phyloP scores from a whole-genome alignment of 176 grass and related monocot species.

The Rhipidocladum racemiflorum region DNA sequence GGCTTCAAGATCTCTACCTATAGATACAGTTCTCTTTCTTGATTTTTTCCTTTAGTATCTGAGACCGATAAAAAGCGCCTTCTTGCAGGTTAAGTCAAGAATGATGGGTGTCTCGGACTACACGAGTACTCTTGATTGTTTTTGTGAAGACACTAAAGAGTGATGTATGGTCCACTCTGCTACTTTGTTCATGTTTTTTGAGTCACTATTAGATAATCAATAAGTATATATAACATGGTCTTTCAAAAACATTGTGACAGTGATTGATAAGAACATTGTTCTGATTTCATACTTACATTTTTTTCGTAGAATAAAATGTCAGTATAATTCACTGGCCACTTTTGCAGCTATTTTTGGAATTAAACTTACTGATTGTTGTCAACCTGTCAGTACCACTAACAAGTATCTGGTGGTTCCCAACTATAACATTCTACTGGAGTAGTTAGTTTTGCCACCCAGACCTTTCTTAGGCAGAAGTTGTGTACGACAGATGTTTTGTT shows the following conservation, averaged over 20 bases:
- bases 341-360: not conserved
- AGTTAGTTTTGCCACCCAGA: not conserved
- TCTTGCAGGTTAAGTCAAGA: constrained; percentile 90
- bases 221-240: not conserved
- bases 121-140: constrained; percentile 80
- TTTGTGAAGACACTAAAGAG: constrained; percentile 95
- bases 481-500: not conserved
- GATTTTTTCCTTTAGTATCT: not conserved
- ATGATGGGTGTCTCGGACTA: constrained; percentile 98
- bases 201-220: not conserved
- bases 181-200: constrained; percentile 6
- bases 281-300: not conserved
- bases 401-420: not conserved
- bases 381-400: not conserved
- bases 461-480: not conserved
- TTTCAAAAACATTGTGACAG: not conserved
- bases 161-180: constrained; percentile 59
- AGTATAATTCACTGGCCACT: not conserved
- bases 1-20: not conserved
- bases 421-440: not conserved
- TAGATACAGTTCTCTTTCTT: not conserved
- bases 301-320: not conserved
- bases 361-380: not conserved
- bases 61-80: constrained; percentile 4
- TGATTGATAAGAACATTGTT: not conserved